Evolutionary conservation across 2,329 filamentous ascomycete species (phyloP), one percentile per base, ranked within the genome.

Genomic region (Exserohilum rostratum): DNA sequence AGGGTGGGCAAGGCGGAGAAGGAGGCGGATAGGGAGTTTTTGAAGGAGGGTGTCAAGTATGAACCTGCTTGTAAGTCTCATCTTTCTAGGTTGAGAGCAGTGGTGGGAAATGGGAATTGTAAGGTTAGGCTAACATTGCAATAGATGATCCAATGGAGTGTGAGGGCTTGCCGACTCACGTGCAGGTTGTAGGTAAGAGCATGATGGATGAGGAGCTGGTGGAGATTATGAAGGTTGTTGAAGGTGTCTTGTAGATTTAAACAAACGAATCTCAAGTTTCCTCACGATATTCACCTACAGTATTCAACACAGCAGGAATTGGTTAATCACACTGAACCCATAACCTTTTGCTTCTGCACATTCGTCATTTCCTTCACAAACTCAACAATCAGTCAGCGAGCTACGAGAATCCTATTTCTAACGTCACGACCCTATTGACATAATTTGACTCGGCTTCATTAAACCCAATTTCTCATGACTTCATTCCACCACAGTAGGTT

Each of bases 151-250:
- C 35, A 83, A 80, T 82, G 58, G 58, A 77, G 3, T 65, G 76
- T 0, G 75, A 82, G 34, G 79, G 78, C 1, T 71, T 76, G 3
- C 80, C 82, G 0, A 78, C 77, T 17, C 72, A 79, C 3, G 61
- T 84, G 3, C 80, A 84, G 57, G 57, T 84, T 3, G 65, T 80
- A 17, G 75, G 80, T 0, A 77, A 76, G 7, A 72, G 73, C 1
- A 77, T 82, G 69, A 75, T 77, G 42, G 82, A 83, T 17, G 81
- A 83, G 57, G 78, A 82, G 54, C 35, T 77, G 45, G 46, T 77
- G 11, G 64, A 74, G 35, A 62, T 75, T 25, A 66, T 76, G 64
- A 70, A 67, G 42, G 59, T 72, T 6, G 68, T 77, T 10, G 68
- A 72, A 27, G 53, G 31, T 1, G 38, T 64, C 29, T 25, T 42